These are phyloP conservation scores for Moniliella sp. DNA, from an alignment of 1,284 basidiomycete species.

Conservation along the genomic window DNA sequence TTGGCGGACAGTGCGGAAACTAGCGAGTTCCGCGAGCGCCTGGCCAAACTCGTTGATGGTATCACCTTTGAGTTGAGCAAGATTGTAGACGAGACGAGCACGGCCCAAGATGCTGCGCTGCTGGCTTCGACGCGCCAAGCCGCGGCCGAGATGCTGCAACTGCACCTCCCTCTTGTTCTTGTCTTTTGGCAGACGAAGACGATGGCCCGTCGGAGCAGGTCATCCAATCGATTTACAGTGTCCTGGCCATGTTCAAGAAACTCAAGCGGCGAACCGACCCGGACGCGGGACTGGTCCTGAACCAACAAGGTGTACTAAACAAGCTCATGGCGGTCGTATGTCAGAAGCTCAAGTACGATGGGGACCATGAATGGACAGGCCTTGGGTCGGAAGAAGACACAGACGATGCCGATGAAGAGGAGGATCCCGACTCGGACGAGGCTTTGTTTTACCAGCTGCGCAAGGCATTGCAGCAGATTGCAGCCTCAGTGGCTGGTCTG, in stretches of 20 bases:
- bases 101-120: too few relatives aligned
- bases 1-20: conserved; percentile 17
- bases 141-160: conserved; percentile 48
- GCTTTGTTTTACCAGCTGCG: conserved; percentile 65
- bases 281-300: conserved; percentile 6
- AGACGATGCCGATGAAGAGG: conserved; percentile 39
- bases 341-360: conserved; percentile 46
- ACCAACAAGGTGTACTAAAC: conserved; percentile 44
- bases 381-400: conserved; percentile 57
- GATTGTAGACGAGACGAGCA: conserved; percentile 46
- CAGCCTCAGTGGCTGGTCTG: conserved; percentile 58
- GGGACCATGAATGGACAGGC: conserved; percentile 54
- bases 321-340: conserved; percentile 60
- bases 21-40: conserved; percentile 63
- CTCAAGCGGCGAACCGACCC: conserved; percentile 11
- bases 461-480: conserved; percentile 59
- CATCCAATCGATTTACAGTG: conserved; percentile 15
- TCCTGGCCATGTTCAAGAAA: conserved; percentile 25
- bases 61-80: conserved; percentile 66
- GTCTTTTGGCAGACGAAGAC: conserved; percentile 70
- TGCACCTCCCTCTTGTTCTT: conserved; percentile 59
- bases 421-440: conserved; percentile 52
- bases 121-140: conserved; percentile 47
- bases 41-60: conserved; percentile 64
- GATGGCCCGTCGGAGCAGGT: conserved; percentile 26